Base-by-base conservation (phyloP, 345 rosid species). In the Nasturtium officinale region DNA sequence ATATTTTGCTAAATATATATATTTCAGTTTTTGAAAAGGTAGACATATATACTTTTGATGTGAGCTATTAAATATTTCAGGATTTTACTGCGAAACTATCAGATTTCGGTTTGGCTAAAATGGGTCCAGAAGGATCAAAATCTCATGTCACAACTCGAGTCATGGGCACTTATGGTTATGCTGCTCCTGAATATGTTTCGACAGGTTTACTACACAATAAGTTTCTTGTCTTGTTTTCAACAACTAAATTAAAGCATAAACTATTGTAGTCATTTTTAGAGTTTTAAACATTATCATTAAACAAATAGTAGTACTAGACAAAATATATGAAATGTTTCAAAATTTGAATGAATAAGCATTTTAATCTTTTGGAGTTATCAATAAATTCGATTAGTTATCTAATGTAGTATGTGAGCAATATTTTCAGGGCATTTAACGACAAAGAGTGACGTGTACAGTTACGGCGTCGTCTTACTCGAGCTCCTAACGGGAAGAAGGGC, bases 91-190 rank as follows among this genome's bases (percentile, higher is more conserved):
- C 88, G 5, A 94, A 91, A 68, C 56, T 94, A 45, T 94, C 98
- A 6, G 98, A 94, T 78, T 91, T 94, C 9, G 98, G 97, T 52
- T 91, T 91, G 0, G 97, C 98, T 5, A 94, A 71, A 50, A 89
- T 94, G 93, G 97, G 98, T 0, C 98, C 98, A 15, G 96, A 91
- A 70, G 98, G 98, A 28, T 94, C 96, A 4, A 80, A 94, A 58
- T 84, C 97, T 13, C 98, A 94, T 64, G 98, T 94, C 28, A 89
- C 91, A 0, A 91, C 97, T 66, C 83, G 98, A 5, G 98, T 94
- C 35, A 94, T 94, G 98, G 98, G 98, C 8, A 94, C 98, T 9
- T 88, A 89, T 12, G 98, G 97, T 25, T 94, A 94, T 68, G 96
- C 97, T 32, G 98, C 97, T 10, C 97, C 98, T 0, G 98, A 94